Base-by-base conservation (phyloP, 108 stramenopile species). In the Epithemia pelagica region DNA sequence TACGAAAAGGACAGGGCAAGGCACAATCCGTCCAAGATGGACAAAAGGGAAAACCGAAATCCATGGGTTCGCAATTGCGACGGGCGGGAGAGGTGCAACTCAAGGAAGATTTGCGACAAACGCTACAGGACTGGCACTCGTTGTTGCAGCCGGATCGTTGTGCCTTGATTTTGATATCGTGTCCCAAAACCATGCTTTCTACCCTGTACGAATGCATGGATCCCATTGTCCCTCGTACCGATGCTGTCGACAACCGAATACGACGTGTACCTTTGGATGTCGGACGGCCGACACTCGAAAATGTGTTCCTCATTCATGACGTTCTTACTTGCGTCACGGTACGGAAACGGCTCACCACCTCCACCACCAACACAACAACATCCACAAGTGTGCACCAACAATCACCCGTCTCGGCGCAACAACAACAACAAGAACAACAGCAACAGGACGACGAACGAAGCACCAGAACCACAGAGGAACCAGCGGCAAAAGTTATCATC, bases 1-100 rank as follows among this genome's bases (percentile, higher is more conserved):
- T 87, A 2, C 87, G 95, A 0, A 81, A 84, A 74, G 91, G 91
- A 30, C 92, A 93, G 64, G 95, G 95, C 2, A 92, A 91, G 54
- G 82, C 86, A 0, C 95, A 96, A 77, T 85, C 87, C 22, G 32
- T 74, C 8, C 72, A 86, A 32, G 95, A 96, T 68, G 58, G 51
- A 1, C 54, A 59, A 32, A 77, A 78, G 20, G n/a, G n/a, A n/a
- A 54, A 79, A 52, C 84, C 86, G 62, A 92, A 95, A 54, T 80
- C 78, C 24, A 73, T 92, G 54, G 94, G 94, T 8, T 74, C 89
- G 1, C 90, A 91, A 66, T 72, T 95, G 29, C 80, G 94, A 58
- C 73, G 94, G 19, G 81, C 80, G 29, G 94, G 94, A 31, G 94
- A 95, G 67, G 59, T 69, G 37, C 65, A 71, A 52, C 73, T 95